Conservation (phyloP, 2,329 filamentous ascomycete species). For the Trichophyton rubrum region DNA sequence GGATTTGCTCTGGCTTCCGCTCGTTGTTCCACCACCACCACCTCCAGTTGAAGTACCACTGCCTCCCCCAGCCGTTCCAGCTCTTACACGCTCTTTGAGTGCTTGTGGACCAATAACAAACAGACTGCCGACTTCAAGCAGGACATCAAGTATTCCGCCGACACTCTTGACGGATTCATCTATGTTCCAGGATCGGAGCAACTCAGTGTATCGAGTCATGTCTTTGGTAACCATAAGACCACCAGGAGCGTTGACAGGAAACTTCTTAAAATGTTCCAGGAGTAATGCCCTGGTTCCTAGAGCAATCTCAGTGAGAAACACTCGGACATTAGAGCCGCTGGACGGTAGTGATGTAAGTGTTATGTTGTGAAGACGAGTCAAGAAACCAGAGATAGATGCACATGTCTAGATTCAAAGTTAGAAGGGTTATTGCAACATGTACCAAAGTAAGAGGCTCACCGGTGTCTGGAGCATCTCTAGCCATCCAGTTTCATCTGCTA, state of each 20-base stretch:
- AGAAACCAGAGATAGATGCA: conserved; percentile 65
- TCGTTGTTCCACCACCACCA: conserved; percentile 16
- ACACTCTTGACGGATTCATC: conserved; percentile 44
- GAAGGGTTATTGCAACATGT: neutral
- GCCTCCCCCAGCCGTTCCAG: conserved; percentile 35
- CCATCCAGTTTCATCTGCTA: conserved; percentile 28
- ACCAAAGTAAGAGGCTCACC: conserved; percentile 19
- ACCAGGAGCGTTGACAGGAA: conserved; percentile 82
- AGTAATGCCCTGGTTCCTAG: conserved; percentile 64
- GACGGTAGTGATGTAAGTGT: conserved; percentile 51
- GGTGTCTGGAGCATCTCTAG: conserved; percentile 72
- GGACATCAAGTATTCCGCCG: conserved; percentile 58
- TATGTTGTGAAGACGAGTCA: conserved; percentile 53
- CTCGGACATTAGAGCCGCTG: conserved; percentile 62
- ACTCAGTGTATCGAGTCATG: conserved; percentile 80
- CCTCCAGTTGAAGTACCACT: conserved; percentile 18
- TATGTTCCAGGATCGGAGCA: conserved; percentile 71
- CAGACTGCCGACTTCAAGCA: conserved; percentile 86
- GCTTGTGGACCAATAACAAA: conserved; percentile 86
- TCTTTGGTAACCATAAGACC: conserved; percentile 94
- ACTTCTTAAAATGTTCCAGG: conserved; percentile 89
- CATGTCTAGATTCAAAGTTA: conserved; percentile 46
- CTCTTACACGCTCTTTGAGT: conserved; percentile 55
- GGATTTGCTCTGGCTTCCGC: conserved; percentile 42
- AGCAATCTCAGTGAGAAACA: conserved; percentile 73